Percentiles rank a stretch among this genome's conserved stretches.
These are phyloP conservation scores for Collariella sp. DNA, from an alignment of 495 filamentous ascomycete genomes.

Conservation along the genomic window DNA sequence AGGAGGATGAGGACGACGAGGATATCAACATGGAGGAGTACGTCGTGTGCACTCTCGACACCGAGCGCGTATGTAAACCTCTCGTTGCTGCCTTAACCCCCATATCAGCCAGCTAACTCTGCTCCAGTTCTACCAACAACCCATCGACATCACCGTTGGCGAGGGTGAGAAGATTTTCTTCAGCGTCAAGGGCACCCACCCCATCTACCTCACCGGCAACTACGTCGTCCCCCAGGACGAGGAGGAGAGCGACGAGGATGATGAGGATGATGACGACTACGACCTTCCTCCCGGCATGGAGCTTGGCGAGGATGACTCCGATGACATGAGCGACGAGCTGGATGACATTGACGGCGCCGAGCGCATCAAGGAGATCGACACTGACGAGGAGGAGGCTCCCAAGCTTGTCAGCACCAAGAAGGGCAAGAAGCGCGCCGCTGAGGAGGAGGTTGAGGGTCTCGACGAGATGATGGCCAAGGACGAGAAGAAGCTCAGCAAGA, in stretches of 20 bases:
- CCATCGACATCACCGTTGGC: constrained; percentile 82
- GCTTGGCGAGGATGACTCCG: constrained; percentile 51
- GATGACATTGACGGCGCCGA: constrained; percentile 72
- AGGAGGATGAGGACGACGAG: constrained; percentile 55
- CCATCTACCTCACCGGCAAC: constrained; percentile 89
- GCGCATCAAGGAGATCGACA: constrained; percentile 75
- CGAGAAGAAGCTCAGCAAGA: constrained; percentile 74
- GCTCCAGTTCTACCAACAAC: constrained; percentile 78
- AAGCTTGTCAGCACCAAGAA: constrained; percentile 65
- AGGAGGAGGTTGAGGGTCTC: constrained; percentile 59
- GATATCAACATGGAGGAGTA: constrained; percentile 71
- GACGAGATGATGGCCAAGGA: constrained; percentile 66
- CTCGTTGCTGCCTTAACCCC: neutral
- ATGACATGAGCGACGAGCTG: constrained; percentile 73
- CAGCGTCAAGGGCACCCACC: constrained; percentile 80
- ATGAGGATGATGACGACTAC: constrained; percentile 64
- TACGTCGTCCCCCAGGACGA: constrained; percentile 59
- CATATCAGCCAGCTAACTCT: constrained; percentile 23
- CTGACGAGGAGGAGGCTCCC: constrained; percentile 73
- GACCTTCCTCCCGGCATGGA: constrained; percentile 62
- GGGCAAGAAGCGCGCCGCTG: constrained; percentile 72
- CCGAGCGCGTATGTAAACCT: constrained; percentile 43
- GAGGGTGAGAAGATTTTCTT: constrained; percentile 88
- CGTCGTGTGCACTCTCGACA: constrained; percentile 89
- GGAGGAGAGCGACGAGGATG: constrained; percentile 46